Evolutionary conservation across 2,329 filamentous ascomycete genomes (phyloP).

Genomic region (Trichoderma gracile): DNA sequence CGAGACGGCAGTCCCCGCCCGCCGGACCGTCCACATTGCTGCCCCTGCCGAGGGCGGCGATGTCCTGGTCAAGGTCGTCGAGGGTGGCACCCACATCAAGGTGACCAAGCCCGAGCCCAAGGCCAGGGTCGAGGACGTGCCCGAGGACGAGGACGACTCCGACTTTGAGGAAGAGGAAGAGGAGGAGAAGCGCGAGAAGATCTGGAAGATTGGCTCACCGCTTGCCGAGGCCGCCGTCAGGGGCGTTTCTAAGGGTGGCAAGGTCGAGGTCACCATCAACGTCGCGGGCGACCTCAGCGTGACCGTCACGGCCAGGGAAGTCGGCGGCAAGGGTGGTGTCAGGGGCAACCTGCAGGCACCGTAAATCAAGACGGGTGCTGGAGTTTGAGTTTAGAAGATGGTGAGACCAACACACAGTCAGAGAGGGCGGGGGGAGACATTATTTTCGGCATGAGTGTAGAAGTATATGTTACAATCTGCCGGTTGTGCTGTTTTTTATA

Average conservation of each 20-base stretch:
- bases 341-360: constrained; percentile 56
- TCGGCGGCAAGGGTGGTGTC: constrained; percentile 83
- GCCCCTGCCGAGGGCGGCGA: constrained; percentile 81
- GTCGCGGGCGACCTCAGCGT: constrained; percentile 77
- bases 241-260: constrained; percentile 81
- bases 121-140: constrained; percentile 67
- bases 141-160: constrained; percentile 62
- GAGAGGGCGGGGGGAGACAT: neutral
- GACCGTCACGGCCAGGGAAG: constrained; percentile 78
- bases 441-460: constrained; percentile 1
- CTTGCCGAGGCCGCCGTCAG: constrained; percentile 85
- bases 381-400: too few species aligned
- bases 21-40: constrained; percentile 76
- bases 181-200: constrained; percentile 84
- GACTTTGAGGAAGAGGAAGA: constrained; percentile 71
- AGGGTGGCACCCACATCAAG: constrained; percentile 89
- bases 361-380: constrained; percentile 16
- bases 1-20: constrained; percentile 87
- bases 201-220: constrained; percentile 82
- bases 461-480: neutral
- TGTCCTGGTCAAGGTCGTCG: constrained; percentile 82
- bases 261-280: constrained; percentile 93
- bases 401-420: neutral
- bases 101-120: constrained; percentile 85
- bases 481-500: neutral